phyloP scores from a whole-genome alignment of 2,329 filamentous ascomycete species.

The Emergomyces pasteurianus region DNA sequence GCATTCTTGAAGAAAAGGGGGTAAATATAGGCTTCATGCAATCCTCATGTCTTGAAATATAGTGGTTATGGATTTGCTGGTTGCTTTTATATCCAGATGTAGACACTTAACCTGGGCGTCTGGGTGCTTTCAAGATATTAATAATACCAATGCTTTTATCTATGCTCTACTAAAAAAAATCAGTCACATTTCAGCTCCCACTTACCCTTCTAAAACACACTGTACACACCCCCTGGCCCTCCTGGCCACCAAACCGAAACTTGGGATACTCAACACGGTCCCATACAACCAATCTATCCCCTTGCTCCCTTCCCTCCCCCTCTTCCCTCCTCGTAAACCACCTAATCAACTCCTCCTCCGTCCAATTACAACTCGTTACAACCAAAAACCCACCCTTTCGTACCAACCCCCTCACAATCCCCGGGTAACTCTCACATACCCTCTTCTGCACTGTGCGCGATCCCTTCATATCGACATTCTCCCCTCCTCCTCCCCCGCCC shows the following conservation, averaged over 20 bases:
- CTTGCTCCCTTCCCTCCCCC: slow-evolving; percentile 15
- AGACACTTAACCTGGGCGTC: no score
- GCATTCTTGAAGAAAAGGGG: slow-evolving; percentile 28
- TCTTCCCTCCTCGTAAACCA: slow-evolving; percentile 55
- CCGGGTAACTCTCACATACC: slow-evolving; percentile 63
- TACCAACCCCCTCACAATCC: slow-evolving; percentile 56
- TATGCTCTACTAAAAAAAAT: background rate
- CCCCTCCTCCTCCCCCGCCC: slow-evolving; percentile 37
- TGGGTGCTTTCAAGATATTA: background rate
- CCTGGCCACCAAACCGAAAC: slow-evolving; percentile 79
- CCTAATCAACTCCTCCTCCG: slow-evolving; percentile 64
- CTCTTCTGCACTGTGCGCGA: slow-evolving; percentile 33
- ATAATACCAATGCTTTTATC: background rate
- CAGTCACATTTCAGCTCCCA: background rate
- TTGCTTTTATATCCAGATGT: no score
- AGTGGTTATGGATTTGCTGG: background rate
- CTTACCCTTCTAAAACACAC: slow-evolving; percentile 57
- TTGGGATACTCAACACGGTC: slow-evolving; percentile 67
- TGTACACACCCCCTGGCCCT: slow-evolving; percentile 80
- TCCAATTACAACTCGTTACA: slow-evolving; percentile 98
- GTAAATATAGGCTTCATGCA: background rate
- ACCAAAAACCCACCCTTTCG: slow-evolving; percentile 61
- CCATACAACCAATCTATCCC: slow-evolving; percentile 45
- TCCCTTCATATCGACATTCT: slow-evolving; percentile 31
- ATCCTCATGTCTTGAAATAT: background rate